Evolutionary conservation across 371 early-diverging fungal species (phyloP).

Genomic region (Lichtheimia hyalospora): DNA sequence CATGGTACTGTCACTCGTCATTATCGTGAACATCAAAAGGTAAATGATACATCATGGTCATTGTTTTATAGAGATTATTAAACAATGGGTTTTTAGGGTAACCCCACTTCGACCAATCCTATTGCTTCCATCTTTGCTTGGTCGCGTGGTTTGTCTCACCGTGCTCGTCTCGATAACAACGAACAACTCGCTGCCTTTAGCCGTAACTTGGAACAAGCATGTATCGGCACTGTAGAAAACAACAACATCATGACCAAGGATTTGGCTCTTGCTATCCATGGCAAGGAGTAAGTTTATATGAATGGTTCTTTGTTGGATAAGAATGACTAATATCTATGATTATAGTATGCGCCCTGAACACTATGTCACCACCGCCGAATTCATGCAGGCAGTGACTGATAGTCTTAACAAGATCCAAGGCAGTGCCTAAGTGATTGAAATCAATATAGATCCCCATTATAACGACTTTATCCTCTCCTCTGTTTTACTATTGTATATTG

Average conservation of each 20-base stretch:
- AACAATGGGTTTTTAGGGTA: constrained; percentile 33
- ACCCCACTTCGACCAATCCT: constrained; percentile 88
- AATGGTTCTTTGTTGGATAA: background rate
- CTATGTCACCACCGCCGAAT: constrained; percentile 79
- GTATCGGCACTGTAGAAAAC: constrained; percentile 79
- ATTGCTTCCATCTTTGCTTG: constrained; percentile 95
- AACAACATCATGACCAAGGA: constrained; percentile 93
- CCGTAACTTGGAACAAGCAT: constrained; percentile 77
- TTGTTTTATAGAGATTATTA: background rate
- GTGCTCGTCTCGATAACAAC: constrained; percentile 86
- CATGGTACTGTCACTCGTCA: constrained; percentile 96
- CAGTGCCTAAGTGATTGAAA: background rate
- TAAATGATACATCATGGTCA: background rate
- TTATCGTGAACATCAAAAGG: constrained; percentile 93
- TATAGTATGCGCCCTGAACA: constrained; percentile 62
- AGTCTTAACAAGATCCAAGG: constrained; percentile 56
- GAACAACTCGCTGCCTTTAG: constrained; percentile 67
- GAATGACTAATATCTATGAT: constrained; percentile 3
- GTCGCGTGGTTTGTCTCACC: constrained; percentile 90
- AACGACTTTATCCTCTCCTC: background rate
- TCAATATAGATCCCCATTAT: background rate
- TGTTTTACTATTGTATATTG: constrained; percentile 2
- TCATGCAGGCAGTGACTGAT: constrained; percentile 72
- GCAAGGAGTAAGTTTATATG: constrained; percentile 52
- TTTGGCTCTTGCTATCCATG: constrained; percentile 88